phyloP scores from a whole-genome alignment of 495 filamentous ascomycete genomes.

The Penicillium steckii region DNA sequence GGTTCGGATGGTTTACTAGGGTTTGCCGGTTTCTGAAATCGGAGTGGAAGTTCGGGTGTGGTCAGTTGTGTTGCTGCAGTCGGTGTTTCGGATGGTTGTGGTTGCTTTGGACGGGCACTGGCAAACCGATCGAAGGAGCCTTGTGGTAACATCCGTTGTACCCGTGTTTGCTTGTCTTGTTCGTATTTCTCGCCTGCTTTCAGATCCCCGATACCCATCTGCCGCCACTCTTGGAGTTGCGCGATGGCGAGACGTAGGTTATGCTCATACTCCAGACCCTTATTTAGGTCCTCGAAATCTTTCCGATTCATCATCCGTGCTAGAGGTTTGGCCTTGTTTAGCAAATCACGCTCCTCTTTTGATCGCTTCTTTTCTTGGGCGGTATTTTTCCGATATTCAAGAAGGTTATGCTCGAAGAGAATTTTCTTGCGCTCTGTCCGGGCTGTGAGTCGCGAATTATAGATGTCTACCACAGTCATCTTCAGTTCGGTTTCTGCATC shows the following conservation, averaged over 20 bases:
- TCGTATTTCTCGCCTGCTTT: slow-evolving; percentile 92
- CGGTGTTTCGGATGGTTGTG: slow-evolving; percentile 64
- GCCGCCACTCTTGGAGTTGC: slow-evolving; percentile 93
- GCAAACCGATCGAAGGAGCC: slow-evolving; percentile 81
- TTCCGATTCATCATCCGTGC: slow-evolving; percentile 93
- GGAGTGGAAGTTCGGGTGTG: slow-evolving; percentile 71
- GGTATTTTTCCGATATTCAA: slow-evolving; percentile 88
- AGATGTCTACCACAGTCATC: slow-evolving; percentile 97
- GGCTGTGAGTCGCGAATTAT: slow-evolving; percentile 87
- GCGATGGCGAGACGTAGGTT: slow-evolving; percentile 85
- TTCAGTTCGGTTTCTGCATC: slow-evolving; percentile 97
- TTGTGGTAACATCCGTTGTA: slow-evolving; percentile 66
- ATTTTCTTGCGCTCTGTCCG: slow-evolving; percentile 95
- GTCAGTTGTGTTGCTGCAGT: slow-evolving; percentile 70
- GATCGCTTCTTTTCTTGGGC: slow-evolving; percentile 89
- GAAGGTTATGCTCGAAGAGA: slow-evolving; percentile 88
- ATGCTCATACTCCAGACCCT: slow-evolving; percentile 82
- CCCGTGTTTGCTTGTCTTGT: slow-evolving; percentile 76
- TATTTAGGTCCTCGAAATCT: slow-evolving; percentile 84
- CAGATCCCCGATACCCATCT: slow-evolving; percentile 76
- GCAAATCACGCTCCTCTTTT: slow-evolving; percentile 87
- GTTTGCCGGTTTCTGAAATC: slow-evolving; percentile 45
- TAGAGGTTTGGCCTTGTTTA: slow-evolving; percentile 93
- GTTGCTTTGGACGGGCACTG: slow-evolving; percentile 51
- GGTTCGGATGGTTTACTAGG: slow-evolving; percentile 33